phyloP scores from a whole-genome alignment of 2,329 filamentous ascomycete genomes.

The Paramyrothecium roridum region DNA sequence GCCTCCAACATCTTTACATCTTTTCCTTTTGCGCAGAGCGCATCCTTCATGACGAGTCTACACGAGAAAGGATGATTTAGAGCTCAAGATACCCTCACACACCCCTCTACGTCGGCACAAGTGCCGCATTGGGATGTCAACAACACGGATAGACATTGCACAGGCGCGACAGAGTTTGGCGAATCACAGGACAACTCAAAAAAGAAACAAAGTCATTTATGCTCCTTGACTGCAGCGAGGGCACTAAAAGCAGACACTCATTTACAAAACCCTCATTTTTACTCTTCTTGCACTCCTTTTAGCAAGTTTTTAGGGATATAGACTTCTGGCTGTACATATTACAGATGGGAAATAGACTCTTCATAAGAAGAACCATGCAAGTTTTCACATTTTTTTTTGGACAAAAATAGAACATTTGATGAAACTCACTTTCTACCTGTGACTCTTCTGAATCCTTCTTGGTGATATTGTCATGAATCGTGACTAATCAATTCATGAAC shows the following conservation, averaged over 20 bases:
- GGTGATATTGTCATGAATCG: too few species aligned
- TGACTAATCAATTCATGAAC: too few species aligned
- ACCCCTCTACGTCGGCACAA: conserved; percentile 15
- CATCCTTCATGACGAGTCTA: background rate
- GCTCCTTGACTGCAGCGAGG: conserved; percentile 16
- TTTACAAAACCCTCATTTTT: conserved; percentile 12
- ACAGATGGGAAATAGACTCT: conserved; percentile 6
- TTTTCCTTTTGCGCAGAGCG: conserved; percentile 1
- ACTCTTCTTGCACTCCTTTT: conserved; percentile 21
- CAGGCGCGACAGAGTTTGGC: background rate
- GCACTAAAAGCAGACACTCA: conserved; percentile 24
- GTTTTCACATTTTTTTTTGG: background rate
- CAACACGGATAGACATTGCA: conserved; percentile 8
- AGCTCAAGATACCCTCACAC: background rate
- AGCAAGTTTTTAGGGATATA: conserved; percentile 12
- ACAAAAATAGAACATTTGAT: background rate
- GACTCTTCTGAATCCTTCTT: too few species aligned
- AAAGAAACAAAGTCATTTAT: conserved; percentile 19
- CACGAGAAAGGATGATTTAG: background rate
- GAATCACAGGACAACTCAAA: conserved; percentile 1
- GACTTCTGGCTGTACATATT: conserved; percentile 24
- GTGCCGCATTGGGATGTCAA: background rate
- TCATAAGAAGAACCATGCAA: background rate
- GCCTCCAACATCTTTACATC: background rate
- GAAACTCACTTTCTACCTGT: background rate